Evolutionary conservation across 495 filamentous ascomycete species (phyloP).

Genomic region (Podospora comata): DNA sequence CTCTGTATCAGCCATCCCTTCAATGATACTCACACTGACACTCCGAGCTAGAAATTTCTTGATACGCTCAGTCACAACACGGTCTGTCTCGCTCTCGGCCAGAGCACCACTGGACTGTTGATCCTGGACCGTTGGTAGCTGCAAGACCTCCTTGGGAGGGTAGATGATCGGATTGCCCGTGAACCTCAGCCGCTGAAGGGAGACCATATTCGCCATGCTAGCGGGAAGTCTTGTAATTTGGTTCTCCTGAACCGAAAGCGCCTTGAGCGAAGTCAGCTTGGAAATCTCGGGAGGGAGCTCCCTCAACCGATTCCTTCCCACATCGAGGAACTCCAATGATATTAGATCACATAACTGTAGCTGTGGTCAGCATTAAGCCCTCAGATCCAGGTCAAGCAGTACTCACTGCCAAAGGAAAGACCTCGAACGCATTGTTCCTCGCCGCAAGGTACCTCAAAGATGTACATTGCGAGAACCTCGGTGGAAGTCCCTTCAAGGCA

Average conservation of each 20-base stretch:
- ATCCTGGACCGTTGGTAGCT: slow-evolving; percentile 37
- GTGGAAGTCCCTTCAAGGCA: slow-evolving; percentile 63
- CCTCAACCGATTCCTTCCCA: slow-evolving; percentile 76
- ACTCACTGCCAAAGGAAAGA: slow-evolving; percentile 59
- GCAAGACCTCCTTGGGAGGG: slow-evolving; percentile 58
- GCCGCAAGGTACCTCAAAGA: slow-evolving; percentile 79
- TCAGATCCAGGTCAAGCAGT: slow-evolving; percentile 58
- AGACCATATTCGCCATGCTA: slow-evolving; percentile 76
- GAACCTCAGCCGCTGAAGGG: slow-evolving; percentile 77
- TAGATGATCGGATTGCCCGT: slow-evolving; percentile 74
- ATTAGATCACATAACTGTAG: slow-evolving; percentile 64
- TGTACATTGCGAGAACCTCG: slow-evolving; percentile 67
- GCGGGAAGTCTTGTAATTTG: slow-evolving; percentile 74
- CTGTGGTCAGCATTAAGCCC: not conserved
- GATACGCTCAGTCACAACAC: slow-evolving; percentile 68
- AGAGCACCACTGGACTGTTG: slow-evolving; percentile 39
- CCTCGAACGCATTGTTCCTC: slow-evolving; percentile 68
- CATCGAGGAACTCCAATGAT: slow-evolving; percentile 85
- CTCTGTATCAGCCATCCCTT: slow-evolving; percentile 44
- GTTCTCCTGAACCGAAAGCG: slow-evolving; percentile 75
- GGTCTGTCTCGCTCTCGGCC: slow-evolving; percentile 44
- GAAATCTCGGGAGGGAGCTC: slow-evolving; percentile 71
- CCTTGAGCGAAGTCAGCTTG: slow-evolving; percentile 66
- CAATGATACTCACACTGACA: slow-evolving; percentile 47
- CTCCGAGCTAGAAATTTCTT: slow-evolving; percentile 66